Evolutionary conservation across 139 green algal species (phyloP).

Genomic region (Chlamydomonas schloesseri): DNA sequence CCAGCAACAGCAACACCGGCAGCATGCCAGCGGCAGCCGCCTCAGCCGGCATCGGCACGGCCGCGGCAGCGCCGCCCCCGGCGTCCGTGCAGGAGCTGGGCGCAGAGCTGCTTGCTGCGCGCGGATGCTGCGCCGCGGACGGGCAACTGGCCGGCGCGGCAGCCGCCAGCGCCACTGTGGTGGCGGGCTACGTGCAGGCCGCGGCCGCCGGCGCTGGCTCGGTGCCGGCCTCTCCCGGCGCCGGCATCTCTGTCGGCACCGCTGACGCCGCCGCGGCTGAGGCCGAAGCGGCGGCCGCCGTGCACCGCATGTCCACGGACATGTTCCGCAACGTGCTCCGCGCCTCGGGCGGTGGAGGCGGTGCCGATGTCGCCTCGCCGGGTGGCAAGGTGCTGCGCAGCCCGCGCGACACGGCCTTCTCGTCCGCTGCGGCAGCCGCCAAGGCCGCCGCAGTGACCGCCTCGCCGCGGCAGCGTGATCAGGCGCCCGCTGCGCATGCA

Average conservation of each 20-base stretch:
- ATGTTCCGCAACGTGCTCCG: slow-evolving; percentile 32
- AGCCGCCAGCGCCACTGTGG: neutral
- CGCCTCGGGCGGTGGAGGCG: neutral
- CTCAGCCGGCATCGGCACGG: too few relatives aligned
- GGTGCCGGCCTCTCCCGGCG: neutral
- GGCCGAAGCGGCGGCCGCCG: slow-evolving; percentile 5
- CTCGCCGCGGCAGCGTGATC: neutral
- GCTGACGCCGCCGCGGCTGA: neutral
- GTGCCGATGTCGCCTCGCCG: neutral
- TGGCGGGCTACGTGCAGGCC: slow-evolving; percentile 15
- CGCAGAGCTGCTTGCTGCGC: neutral
- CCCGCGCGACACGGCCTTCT: slow-evolving; percentile 16
- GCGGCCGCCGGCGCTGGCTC: neutral
- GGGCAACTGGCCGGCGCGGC: neutral
- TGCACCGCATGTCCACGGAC: neutral
- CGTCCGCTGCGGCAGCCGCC: neutral
- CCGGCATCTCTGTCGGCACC: neutral
- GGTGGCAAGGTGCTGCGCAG: neutral
- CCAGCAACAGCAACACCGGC: neutral
- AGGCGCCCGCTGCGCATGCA: neutral
- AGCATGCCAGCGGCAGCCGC: too few relatives aligned
- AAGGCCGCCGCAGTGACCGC: neutral
- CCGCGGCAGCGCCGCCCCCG: neutral
- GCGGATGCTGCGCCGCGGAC: neutral
- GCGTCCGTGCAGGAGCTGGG: slow-evolving; percentile 11